Evolutionary conservation across 306 rosid species (phyloP).

Genomic region (Quercus cerris): DNA sequence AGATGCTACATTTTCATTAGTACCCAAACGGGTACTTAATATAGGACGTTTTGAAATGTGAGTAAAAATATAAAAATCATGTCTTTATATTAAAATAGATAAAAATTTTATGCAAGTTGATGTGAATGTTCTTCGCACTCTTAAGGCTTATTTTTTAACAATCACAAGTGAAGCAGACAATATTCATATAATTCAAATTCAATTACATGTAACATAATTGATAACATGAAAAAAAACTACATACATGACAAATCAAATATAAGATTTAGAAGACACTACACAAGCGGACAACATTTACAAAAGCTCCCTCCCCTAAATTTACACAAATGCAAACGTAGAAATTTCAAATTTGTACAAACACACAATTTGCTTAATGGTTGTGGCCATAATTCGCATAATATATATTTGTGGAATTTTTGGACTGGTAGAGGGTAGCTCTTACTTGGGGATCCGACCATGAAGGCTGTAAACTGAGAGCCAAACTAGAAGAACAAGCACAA

Average conservation of each 20-base stretch:
- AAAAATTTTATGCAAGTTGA: fast-evolving
- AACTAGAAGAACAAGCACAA: conserved; percentile 35
- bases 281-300: background rate
- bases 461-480: conserved; percentile 38
- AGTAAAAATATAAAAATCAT: no score
- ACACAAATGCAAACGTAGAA: conserved; percentile 6
- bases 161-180: no score
- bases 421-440: conserved; percentile 25
- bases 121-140: fast-evolving
- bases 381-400: background rate
- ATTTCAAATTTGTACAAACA: background rate
- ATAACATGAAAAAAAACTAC: background rate
- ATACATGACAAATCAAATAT: background rate
- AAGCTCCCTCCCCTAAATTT: background rate
- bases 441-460: conserved; percentile 54
- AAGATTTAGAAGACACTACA: background rate
- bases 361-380: background rate
- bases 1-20: no score
- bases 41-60: no score
- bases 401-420: background rate
- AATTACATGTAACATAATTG: background rate
- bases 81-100: no score
- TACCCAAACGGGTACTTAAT: no score
- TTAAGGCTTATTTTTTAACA: no score
- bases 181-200: background rate